Base-by-base conservation (phyloP, 1,284 basidiomycete species). In the Puccinia horiana region DNA sequence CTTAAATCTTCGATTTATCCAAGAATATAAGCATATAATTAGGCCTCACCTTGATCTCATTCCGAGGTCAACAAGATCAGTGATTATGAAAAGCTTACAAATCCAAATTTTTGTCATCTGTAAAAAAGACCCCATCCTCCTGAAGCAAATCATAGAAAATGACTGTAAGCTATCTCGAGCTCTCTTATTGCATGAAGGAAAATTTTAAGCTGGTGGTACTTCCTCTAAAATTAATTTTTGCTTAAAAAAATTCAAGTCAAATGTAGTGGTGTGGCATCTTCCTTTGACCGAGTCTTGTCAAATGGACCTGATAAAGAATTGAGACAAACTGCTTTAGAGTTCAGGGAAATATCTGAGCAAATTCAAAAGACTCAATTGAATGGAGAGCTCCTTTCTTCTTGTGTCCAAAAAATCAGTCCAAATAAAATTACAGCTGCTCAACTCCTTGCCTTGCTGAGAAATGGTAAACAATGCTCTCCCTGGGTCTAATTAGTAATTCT, bases 271-370 rank as follows among this genome's bases (percentile, higher is more conserved):
- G 32, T 65, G 3, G 23, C 8, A 9, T n/a, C 8, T n/a, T 35
- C 23, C 3, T 65, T 65, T 42, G 63, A 65, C 37, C 63, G 63
- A 42, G 37, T 65, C 37, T 23, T 65, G 23, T 65, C 63, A 9
- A 65, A 65, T 32, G 63, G 63, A 2, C 63, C 63, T 14, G 63
- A 65, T 1, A 42, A 65, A 40, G 63, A 65, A 42, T 65, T 65
- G 63, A 65, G 63, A 65, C 12, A 42, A 11, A 42, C 37, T 18
- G 63, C 63, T 42, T 42, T 42, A 18, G 63, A 42, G 14, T 32
- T 65, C 37, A 40, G 20, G 23, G 1, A 2, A 35, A 8, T 42
- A 35, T 65, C 40, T 23, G 63, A 65, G 63, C 35, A 37, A 42
- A 65, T 65, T 16, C 37, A 65, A 42, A 65, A 40, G 8, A 12